A percentile compares a stretch with the other conserved stretches of the same genome.
Conservation (phyloP, 148 eudicot genomes). For the Vaccinium darrowii region DNA sequence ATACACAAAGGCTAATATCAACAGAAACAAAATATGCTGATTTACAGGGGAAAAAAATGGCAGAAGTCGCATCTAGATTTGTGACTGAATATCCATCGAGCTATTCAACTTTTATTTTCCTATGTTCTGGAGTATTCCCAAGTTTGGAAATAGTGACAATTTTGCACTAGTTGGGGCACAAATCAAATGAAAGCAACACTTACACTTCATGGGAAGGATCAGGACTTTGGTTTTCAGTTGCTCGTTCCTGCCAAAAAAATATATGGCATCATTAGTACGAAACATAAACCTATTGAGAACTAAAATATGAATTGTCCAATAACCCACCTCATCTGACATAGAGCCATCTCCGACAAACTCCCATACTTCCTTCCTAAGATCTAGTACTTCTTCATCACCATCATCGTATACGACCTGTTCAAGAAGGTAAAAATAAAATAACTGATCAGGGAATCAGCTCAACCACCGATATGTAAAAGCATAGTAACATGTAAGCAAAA, state of each 20-base stretch:
- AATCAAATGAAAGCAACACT: conserved; percentile 23
- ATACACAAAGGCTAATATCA: not conserved
- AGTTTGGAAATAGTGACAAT: not conserved
- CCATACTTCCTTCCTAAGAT: conserved; percentile 55
- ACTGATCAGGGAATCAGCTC: not conserved
- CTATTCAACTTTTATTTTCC: not conserved
- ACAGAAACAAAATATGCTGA: not conserved
- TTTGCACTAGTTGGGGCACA: not conserved
- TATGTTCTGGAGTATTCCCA: not conserved
- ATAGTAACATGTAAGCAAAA: not conserved
- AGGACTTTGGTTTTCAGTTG: conserved; percentile 38
- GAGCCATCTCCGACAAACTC: conserved; percentile 25
- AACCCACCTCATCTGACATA: conserved; percentile 41
- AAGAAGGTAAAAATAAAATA: conserved; percentile 10
- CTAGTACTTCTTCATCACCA: conserved; percentile 64
- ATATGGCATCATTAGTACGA: conserved; percentile 14
- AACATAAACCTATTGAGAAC: not conserved
- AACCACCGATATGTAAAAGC: not conserved
- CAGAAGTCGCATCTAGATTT: conserved; percentile 2
- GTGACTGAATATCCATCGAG: not conserved
- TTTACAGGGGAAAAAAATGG: not conserved
- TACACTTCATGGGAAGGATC: conserved; percentile 65
- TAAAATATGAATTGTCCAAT: conserved; percentile 9
- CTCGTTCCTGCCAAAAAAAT: conserved; percentile 44
- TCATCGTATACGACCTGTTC: conserved; percentile 58